Base-by-base conservation (phyloP, 176 grass and related monocot species). In the Cymbopogon citratus region DNA sequence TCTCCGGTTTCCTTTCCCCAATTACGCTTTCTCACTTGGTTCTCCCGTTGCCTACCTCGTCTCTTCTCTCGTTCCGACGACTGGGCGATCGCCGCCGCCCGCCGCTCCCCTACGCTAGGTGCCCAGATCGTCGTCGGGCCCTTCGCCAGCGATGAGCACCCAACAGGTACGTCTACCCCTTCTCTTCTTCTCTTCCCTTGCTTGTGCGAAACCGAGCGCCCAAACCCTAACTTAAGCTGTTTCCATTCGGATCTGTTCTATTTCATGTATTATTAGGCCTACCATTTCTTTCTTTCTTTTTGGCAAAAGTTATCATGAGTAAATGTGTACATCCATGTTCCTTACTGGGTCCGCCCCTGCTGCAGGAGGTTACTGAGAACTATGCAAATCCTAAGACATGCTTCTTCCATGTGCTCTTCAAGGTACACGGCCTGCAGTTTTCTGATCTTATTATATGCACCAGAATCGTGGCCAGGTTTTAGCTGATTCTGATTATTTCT, bases 381-480 rank as follows among this genome's bases (percentile, higher is more conserved):
- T 97, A 94, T 84, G 76, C 94, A 4, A 97, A 92, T 73, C 94
- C 94, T 2, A 92, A 87, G 76, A 97, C 91, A 31, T 97, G 91
- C 77, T 83, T 97, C 65, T 97, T 97, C 87, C 94, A 97, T 87
- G 94, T 94, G 14, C 56, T 97, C 52, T 97, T 97, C 83, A 97
- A 97, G 94, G 94, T 94, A 61, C 66, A 29, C 21, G 12, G 4
- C 12, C 9, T 69, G 63, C 16, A 28, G 21, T 79, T 79, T 69
- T 79, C 69, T 80, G 28, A 54, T 78, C 51, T 3, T 62, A 18
- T 3, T 62, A 18, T 57, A 49, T 72, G 24, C 45, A 34, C 1
- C 35, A 69, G 12, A 40, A 45, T 12, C 6, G 18, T 46, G 10
- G 27, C 16, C 35, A 78, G 38, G 33, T 34, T 63, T 81, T 60